Evolutionary conservation across 2,329 filamentous ascomycete genomes (phyloP), one percentile per base, ranked within the genome.

Genomic region (Neonectria coccinea): DNA sequence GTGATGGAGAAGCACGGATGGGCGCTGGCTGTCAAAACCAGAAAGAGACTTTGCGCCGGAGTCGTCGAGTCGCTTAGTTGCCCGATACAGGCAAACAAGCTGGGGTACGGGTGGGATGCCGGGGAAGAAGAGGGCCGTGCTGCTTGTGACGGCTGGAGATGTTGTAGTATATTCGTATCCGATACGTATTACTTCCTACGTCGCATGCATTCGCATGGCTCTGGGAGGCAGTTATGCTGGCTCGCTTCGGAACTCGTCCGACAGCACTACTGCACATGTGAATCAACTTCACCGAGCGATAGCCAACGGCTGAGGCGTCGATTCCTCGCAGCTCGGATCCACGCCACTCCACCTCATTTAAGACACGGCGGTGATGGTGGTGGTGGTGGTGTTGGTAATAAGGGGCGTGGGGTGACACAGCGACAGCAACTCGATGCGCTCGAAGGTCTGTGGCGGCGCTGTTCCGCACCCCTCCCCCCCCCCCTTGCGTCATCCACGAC

Each of bases 381-480:
- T 20, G 20, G 20, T 20, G 45, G 61, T 39, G 36, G 36, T 39
- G 36, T 16, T n/a, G 36, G 36, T 8, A 33, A 33, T 56, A 50
- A 59, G 47, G 62, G 31, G 55, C 58, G 59, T 64, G 62, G 62
- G 62, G 56, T 64, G 52, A 53, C 55, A 27, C 18, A 54, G 51
- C 39, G 18, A 48, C 50, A 54, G 51, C 29, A 27, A 48, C 50
- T 20, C 50, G 36, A 45, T 18, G 11, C 42, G 31, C 55, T 27
- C 27, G 16, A 56, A 45, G 44, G 29, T 59, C 12, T 14, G 51
- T 63, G 55, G 59, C 59, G 64, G 64, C 18, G 58, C 20, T 18
- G 48, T 66, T 66, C 64, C 64, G 59, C 59, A 56, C 54, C 56
- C 53, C 48, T 10, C 44, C 60, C 42, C 59, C 44, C 60, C 42